phyloP scores from a whole-genome alignment of 495 filamentous ascomycete genomes.

The Hyaloscypha bicolor region DNA sequence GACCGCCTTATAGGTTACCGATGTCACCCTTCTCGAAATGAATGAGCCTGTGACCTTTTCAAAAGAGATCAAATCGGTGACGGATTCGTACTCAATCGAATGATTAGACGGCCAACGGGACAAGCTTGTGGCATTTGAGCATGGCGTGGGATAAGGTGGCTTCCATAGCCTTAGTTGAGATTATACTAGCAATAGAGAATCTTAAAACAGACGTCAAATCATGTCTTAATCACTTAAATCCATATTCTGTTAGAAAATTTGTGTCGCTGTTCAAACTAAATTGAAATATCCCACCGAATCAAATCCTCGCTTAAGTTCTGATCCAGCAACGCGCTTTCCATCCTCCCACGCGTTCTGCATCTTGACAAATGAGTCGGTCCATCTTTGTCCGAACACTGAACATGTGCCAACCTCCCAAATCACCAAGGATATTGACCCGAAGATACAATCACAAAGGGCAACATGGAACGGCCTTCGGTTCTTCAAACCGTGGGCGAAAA shows the following conservation, averaged over 20 bases:
- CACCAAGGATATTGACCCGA: neutral
- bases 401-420: neutral
- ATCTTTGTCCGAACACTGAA: neutral
- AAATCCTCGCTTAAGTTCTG: neutral
- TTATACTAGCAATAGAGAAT: neutral
- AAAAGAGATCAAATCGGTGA: constrained; percentile 84
- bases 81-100: constrained; percentile 81
- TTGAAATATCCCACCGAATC: neutral
- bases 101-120: constrained; percentile 40
- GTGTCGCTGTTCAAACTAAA: neutral
- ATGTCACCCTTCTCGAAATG: constrained; percentile 74
- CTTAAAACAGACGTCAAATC: neutral
- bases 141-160: constrained; percentile 19
- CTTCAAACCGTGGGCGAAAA: constrained; percentile 48
- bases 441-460: neutral
- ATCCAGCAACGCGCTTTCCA: neutral
- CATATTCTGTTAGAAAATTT: neutral
- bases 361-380: neutral
- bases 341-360: neutral
- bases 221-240: neutral
- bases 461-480: constrained; percentile 25
- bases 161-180: neutral
- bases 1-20: constrained; percentile 56
- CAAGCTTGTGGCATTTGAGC: constrained; percentile 18
- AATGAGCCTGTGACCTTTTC: constrained; percentile 82